Evolutionary conservation across 495 filamentous ascomycete genomes (phyloP).

Genomic region (Penicillium tannophilum): DNA sequence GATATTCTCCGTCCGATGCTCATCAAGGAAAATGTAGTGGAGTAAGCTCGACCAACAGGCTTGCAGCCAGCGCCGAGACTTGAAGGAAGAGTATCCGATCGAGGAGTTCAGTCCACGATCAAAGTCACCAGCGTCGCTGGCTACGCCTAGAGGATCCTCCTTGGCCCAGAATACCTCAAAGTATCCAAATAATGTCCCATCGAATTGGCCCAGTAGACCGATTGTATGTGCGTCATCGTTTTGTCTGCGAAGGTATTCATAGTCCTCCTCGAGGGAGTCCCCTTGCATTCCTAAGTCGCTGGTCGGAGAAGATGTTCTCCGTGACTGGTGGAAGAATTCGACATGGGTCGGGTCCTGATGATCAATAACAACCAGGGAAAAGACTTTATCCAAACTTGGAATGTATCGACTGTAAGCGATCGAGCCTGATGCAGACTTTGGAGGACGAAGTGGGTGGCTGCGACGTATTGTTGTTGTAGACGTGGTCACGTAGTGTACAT

Average conservation of each 20-base stretch:
- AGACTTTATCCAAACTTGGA: slow-evolving; percentile 2
- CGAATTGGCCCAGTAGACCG: slow-evolving; percentile 1
- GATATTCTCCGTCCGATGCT: slow-evolving; percentile 58
- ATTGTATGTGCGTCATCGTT: slow-evolving; percentile 3
- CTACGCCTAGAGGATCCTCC: slow-evolving; percentile 62
- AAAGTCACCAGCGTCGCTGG: slow-evolving; percentile 58
- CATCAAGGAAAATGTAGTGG: slow-evolving; percentile 67
- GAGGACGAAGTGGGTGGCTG: slow-evolving; percentile 6
- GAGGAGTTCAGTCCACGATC: slow-evolving; percentile 65
- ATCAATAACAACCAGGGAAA: slow-evolving; percentile 1
- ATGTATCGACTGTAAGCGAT: slow-evolving; percentile 8
- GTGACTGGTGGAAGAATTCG: slow-evolving; percentile 3
- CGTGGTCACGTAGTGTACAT: slow-evolving; percentile 5
- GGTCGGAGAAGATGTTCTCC: not conserved
- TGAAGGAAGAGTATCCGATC: slow-evolving; percentile 60
- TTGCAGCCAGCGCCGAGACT: slow-evolving; percentile 60
- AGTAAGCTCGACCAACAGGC: slow-evolving; percentile 66
- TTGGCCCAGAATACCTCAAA: slow-evolving; percentile 22
- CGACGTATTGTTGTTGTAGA: slow-evolving; percentile 1
- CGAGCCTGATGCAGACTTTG: not conserved
- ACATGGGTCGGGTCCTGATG: slow-evolving; percentile 1
- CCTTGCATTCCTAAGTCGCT: not conserved
- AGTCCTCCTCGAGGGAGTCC: slow-evolving; percentile 1
- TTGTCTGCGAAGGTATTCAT: slow-evolving; percentile 2
- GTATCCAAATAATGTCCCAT: slow-evolving; percentile 8